Conservation (phyloP, 768 basidiomycete species). For the Pulveroboletus sp. region DNA sequence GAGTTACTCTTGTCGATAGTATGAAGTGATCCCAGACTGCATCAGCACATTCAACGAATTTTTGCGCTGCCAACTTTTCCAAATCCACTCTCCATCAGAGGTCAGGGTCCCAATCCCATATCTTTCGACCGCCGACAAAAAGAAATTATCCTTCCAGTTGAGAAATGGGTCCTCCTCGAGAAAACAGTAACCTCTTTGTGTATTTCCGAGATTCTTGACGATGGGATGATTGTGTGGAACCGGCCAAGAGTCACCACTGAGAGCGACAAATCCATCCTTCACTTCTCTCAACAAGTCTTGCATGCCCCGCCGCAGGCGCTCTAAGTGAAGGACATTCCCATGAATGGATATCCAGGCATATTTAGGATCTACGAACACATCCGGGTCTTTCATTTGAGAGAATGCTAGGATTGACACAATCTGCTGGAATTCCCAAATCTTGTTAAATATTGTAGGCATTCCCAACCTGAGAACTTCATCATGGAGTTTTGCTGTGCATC, state of each 20-base stretch:
- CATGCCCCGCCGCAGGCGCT: neutral
- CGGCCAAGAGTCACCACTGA: neutral
- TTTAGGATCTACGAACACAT: neutral
- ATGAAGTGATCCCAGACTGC: neutral
- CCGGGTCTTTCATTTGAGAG: conserved; percentile 1
- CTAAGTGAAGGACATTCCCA: neutral
- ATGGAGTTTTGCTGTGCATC: neutral
- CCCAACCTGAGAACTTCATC: neutral
- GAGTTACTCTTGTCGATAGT: neutral
- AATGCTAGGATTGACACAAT: neutral
- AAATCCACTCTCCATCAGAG: neutral
- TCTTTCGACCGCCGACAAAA: neutral
- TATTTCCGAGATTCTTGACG: neutral
- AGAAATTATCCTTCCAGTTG: neutral
- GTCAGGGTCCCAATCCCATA: neutral
- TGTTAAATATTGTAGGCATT: neutral
- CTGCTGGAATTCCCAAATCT: conserved; percentile 9
- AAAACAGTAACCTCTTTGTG: neutral
- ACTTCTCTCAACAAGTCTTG: neutral
- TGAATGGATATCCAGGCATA: conserved; percentile 1
- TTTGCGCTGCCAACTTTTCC: neutral
- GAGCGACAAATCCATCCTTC: neutral
- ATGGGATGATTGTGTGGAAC: fast-evolving
- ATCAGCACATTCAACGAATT: neutral
- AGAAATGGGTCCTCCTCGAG: neutral